Base-by-base conservation (phyloP, 139 green algal genomes). In the Chlamydomonas applanata region DNA sequence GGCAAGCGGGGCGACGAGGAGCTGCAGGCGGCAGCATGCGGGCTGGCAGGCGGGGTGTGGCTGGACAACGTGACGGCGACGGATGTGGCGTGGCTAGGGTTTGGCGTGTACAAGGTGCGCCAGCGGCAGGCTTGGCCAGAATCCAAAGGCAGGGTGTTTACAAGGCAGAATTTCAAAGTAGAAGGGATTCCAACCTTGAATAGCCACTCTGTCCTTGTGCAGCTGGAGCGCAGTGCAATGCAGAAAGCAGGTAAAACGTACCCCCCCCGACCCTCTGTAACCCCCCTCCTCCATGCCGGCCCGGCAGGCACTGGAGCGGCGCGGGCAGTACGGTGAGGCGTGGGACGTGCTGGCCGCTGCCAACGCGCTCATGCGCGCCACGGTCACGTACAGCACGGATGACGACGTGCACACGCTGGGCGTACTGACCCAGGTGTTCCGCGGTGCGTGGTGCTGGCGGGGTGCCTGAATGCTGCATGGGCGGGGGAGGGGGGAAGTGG, bases 101-200 rank as follows among this genome's bases (percentile, higher is more conserved):
- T 76, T 69, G 71, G 34, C 3, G 32, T 46, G 20, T 76, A 62
- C 56, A 76, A 76, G 71, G 71, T 76, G 56, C 4, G 71, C 40
- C 40, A 19, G 11, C 40, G 11, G 7, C 40, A 49, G 7, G 40
- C n/a, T n/a, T n/a, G n/a, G n/a, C n/a, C n/a, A n/a, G n/a, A n/a
- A n/a, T n/a, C n/a, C n/a, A n/a, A n/a, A n/a, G n/a, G n/a, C n/a
- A n/a, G n/a, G n/a, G n/a, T n/a, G n/a, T n/a, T n/a, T n/a, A n/a
- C n/a, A n/a, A n/a, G n/a, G n/a, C n/a, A n/a, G n/a, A n/a, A n/a
- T n/a, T n/a, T n/a, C n/a, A n/a, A n/a, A n/a, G n/a, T n/a, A n/a
- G n/a, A n/a, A n/a, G n/a, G n/a, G n/a, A n/a, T n/a, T n/a, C n/a
- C n/a, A n/a, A n/a, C n/a, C n/a, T n/a, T n/a, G n/a, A n/a, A n/a